phyloP scores from a whole-genome alignment of 495 filamentous ascomycete genomes.

The Neurospora tetrasperma region DNA sequence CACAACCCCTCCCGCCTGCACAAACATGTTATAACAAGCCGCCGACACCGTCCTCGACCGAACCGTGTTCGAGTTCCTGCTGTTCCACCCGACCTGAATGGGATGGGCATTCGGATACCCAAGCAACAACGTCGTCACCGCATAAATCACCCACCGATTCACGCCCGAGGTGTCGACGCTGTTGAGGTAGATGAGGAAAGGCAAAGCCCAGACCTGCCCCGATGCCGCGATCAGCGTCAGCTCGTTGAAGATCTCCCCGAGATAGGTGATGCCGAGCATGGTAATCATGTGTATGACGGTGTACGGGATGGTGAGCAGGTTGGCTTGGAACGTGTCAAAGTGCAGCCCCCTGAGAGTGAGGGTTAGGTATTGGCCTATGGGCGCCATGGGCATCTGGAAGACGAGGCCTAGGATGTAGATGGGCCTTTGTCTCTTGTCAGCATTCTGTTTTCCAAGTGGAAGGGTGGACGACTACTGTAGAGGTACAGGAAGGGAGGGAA shows the following conservation, averaged over 20 bases:
- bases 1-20: conserved; percentile 54
- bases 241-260: conserved; percentile 39
- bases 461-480: no score
- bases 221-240: conserved; percentile 37
- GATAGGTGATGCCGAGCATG: conserved; percentile 40
- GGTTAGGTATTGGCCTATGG: conserved; percentile 52
- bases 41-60: conserved; percentile 46
- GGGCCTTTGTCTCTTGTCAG: conserved; percentile 27
- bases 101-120: conserved; percentile 48
- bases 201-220: conserved; percentile 46
- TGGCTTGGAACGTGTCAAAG: conserved; percentile 61
- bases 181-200: conserved; percentile 46
- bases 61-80: conserved; percentile 49
- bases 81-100: conserved; percentile 57
- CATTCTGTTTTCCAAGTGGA: not conserved
- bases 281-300: conserved; percentile 29
- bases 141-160: conserved; percentile 47
- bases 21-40: conserved; percentile 55
- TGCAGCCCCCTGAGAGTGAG: conserved; percentile 49
- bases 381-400: conserved; percentile 50
- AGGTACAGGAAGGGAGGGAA: no score
- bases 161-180: conserved; percentile 32
- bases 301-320: conserved; percentile 35
- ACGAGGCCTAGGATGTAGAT: conserved; percentile 57
- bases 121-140: conserved; percentile 47